These are phyloP conservation scores for Alternaria infectoria DNA, from an alignment of 2,329 filamentous ascomycete genomes.

Conservation along the genomic window DNA sequence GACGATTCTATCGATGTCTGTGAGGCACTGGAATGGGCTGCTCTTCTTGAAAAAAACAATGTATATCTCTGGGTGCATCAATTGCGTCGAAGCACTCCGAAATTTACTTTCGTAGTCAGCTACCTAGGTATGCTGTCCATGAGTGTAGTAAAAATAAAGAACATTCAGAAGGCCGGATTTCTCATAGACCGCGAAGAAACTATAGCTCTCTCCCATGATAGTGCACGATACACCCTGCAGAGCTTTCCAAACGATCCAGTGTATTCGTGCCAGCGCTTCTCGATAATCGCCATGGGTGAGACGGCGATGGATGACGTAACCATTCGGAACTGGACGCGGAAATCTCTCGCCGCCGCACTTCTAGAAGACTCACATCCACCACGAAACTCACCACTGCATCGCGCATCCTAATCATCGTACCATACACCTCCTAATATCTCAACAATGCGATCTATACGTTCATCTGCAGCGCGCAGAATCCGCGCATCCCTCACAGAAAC, in stretches of 20 bases:
- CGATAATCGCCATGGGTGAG: not conserved
- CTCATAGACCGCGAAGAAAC: not conserved
- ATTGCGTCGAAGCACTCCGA: not conserved
- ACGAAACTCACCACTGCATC: not conserved
- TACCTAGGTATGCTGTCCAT: not conserved
- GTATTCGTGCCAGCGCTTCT: not conserved
- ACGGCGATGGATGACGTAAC: constrained; percentile 25
- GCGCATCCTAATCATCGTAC: not conserved
- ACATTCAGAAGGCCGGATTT: not conserved
- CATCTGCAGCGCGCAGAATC: constrained; percentile 31
- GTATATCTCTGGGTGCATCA: not conserved
- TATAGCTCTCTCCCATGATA: no score
- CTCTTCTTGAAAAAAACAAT: accelerated
- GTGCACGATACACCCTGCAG: not conserved
- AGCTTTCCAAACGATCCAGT: not conserved
- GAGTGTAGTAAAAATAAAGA: not conserved
- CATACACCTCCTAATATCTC: not conserved
- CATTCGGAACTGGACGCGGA: constrained; percentile 3
- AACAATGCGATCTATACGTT: constrained; percentile 30
- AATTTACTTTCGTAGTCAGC: not conserved
- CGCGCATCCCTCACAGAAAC: constrained; percentile 28
- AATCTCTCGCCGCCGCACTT: constrained; percentile 16
- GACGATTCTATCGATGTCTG: not conserved
- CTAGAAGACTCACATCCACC: not conserved
- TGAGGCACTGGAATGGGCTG: not conserved